phyloP scores from a whole-genome alignment of 23 red algal genomes.

The Cyanidioschyzon merolae region DNA sequence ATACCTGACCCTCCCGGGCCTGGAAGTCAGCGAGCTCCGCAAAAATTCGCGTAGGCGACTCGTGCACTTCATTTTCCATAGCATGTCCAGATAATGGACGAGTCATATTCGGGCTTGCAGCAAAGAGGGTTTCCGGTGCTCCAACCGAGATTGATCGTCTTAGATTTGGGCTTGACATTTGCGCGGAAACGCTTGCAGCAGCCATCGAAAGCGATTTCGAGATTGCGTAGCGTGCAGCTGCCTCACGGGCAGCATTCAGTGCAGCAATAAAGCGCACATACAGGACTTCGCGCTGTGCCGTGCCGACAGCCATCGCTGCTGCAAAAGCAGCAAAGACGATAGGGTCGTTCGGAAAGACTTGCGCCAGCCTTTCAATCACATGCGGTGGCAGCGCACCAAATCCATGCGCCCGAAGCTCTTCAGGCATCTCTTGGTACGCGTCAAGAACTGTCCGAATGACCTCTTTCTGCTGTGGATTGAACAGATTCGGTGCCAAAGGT shows the following conservation, averaged over 20 bases:
- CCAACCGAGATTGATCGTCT: background rate
- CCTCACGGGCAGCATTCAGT: background rate
- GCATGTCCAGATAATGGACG: background rate
- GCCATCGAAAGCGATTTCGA: slow-evolving; percentile 19
- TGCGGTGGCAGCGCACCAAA: slow-evolving; percentile 13
- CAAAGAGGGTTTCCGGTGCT: background rate
- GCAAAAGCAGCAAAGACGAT: slow-evolving; percentile 1
- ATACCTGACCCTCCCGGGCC: background rate
- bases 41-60: background rate
- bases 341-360: slow-evolving; percentile 7
- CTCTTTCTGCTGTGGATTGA: background rate
- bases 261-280: background rate
- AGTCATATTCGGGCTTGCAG: background rate
- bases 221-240: slow-evolving; percentile 4
- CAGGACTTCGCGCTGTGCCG: background rate
- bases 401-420: background rate
- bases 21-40: background rate
- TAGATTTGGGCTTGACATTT: background rate
- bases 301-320: background rate
- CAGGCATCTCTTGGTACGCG: background rate
- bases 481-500: background rate
- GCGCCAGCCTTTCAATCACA: background rate
- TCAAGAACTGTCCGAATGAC: background rate
- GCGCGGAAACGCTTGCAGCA: background rate
- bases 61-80: background rate